Evolutionary conservation across 2,329 filamentous ascomycete species (phyloP), one percentile per base, ranked within the genome.

Genomic region (Incumbomyces lentus): DNA sequence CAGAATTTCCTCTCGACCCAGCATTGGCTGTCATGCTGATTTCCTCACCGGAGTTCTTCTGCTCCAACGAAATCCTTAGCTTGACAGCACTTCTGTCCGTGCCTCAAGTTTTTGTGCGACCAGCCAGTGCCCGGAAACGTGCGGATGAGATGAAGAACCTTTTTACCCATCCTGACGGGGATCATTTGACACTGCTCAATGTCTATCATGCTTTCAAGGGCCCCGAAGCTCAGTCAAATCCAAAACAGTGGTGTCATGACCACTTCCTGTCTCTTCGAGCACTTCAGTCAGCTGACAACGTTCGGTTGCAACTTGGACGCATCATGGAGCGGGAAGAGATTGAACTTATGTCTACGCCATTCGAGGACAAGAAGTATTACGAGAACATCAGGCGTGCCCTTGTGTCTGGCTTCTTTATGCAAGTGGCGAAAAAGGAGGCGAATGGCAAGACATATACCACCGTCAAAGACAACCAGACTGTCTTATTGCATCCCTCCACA

Each of bases 371-470:
- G 73, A 86, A 93, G 62, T 98, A 98, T 72, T 98, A 96, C 68
- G 87, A 81, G 64, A 98, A 98, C 65, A 98, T 98, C 59, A 85
- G 90, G 37, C 82, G 88, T 32, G 90, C 92, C 7, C 76, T 98
- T 12, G 83, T 95, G 11, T 78, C 89, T 1, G 92, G 93, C 30
- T 98, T 98, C 75, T 98, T 98, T 75, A 98, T 98, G 92, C 92
- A 98, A 65, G 86, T 96, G 17, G 93, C 92, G 49, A 95, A 94
- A 79, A 87, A 84, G 62, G 88, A 96, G 61, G 79, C 78, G 43
- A 82, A 78, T 26, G 85, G 86, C 61, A 96, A 96, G 74, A 79
- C 86, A 35, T 98, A 98, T 69, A 81, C 82, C 53, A 98, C 92
- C 1, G 83, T 98, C 64, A 98, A 96, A 72, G 93, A 98, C 62